Evolutionary conservation across 768 basidiomycete genomes (phyloP).

Genomic region (Lactarius akahatsu): DNA sequence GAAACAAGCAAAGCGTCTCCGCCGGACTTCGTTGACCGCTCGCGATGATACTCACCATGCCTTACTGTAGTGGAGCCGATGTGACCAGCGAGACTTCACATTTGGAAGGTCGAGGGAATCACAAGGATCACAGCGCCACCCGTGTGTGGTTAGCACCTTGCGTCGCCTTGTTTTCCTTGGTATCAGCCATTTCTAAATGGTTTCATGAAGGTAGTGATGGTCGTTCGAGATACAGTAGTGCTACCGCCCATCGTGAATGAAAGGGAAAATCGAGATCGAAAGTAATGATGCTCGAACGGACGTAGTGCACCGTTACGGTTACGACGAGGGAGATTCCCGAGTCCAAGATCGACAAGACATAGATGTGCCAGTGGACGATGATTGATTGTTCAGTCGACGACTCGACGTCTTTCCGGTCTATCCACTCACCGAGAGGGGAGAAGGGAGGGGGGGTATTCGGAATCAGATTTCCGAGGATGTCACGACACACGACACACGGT

Average conservation of each 20-base stretch:
- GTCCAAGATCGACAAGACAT: background rate
- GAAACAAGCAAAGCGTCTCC: background rate
- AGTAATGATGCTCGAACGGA: background rate
- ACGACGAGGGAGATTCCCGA: background rate
- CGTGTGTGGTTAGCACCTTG: background rate
- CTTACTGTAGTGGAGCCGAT: background rate
- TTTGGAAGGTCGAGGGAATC: background rate
- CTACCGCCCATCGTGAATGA: background rate
- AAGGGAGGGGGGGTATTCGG: background rate
- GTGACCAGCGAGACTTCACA: constrained; percentile 1
- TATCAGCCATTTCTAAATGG: background rate
- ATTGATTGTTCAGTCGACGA: background rate
- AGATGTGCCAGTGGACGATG: background rate
- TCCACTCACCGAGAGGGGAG: background rate
- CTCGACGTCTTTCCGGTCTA: background rate
- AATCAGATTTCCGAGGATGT: background rate
- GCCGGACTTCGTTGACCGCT: background rate
- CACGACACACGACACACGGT: background rate
- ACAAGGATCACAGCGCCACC: background rate
- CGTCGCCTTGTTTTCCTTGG: background rate
- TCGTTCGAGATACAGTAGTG: background rate
- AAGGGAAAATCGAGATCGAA: constrained; percentile 1
- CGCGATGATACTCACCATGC: constrained; percentile 6
- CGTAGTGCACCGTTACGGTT: background rate
- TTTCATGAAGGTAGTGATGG: background rate